Base-by-base conservation (phyloP, 1,139 yeast species). In the Debaryomyces robertsiae region DNA sequence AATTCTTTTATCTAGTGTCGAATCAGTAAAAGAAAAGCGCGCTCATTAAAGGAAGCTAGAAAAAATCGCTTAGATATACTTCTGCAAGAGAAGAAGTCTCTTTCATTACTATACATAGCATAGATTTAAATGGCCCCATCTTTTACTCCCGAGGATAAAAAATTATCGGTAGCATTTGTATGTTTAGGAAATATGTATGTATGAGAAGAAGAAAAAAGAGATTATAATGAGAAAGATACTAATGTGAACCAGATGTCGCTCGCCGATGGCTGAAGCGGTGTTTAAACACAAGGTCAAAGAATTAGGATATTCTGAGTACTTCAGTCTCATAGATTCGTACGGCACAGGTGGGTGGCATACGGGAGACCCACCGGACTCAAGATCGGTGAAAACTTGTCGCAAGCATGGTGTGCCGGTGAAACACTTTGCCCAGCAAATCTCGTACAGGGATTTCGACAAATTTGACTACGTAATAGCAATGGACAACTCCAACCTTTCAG, bases 201-300 rank as follows among this genome's bases (percentile, higher is more conserved):
- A 43, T 32, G 18, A 6, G 14, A 6, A 23, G 9, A 13, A 6
- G 6, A 13, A 14, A 23, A 3, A 15, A 16, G 30, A 3, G n/a
- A n/a, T n/a, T 13, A 19, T 11, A 23, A 2, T n/a, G 17, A 13
- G 32, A 19, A 10, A 16, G 10, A 15, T 45, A 54, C 53, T 52
- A 55, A 52, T 54, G 40, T 16, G 4, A 11, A 43, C 22, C 37
- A 82, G 86, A 32, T 91, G 98, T 58, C 93, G 98, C 40, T 90
- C 97, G 1, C 97, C 98, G 9, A 91, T 91, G 98, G 98, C 98
- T 0, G 98, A 91, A 60, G 97, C 96, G 0, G 86, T 90, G 1
- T 89, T 90, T 65, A 72, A 70, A 39, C 81, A 87, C 46, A 70
- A 72, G 19, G 95, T 88, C 3, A 60, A 78, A 35, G 58, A 73